Evolutionary conservation across 371 early-diverging fungal species (phyloP).

Genomic region (Mucor irregularis): DNA sequence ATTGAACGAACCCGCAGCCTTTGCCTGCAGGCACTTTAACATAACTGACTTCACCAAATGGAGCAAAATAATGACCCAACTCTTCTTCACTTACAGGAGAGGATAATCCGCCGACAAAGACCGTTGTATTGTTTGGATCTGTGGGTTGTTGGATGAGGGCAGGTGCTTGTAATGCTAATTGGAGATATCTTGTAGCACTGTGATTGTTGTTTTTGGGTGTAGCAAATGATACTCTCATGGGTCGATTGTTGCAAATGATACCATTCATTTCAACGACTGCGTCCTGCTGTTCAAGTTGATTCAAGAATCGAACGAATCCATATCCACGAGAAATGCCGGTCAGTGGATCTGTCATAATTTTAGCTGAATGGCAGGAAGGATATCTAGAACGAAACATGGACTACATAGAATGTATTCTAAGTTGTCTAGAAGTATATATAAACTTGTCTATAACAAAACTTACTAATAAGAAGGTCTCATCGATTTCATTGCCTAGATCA

Average conservation of each 20-base stretch:
- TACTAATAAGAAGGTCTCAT: slow-evolving; percentile 75
- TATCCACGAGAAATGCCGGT: slow-evolving; percentile 76
- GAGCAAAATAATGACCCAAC: slow-evolving; percentile 71
- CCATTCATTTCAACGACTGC: slow-evolving; percentile 81
- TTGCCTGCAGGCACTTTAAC: slow-evolving; percentile 93
- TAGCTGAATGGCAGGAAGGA: slow-evolving; percentile 71
- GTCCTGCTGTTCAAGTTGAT: slow-evolving; percentile 71
- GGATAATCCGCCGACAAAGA: slow-evolving; percentile 91
- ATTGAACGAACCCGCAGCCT: slow-evolving; percentile 95
- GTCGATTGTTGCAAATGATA: slow-evolving; percentile 61
- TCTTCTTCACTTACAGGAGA: slow-evolving; percentile 83
- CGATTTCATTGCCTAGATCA: slow-evolving; percentile 78
- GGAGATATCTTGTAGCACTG: slow-evolving; percentile 18
- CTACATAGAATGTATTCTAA: slow-evolving; percentile 15
- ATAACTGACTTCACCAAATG: slow-evolving; percentile 87
- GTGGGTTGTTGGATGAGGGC: slow-evolving; percentile 46
- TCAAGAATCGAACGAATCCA: slow-evolving; percentile 79
- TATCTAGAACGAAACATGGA: slow-evolving; percentile 57
- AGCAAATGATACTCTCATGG: slow-evolving; percentile 82
- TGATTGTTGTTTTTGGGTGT: slow-evolving; percentile 67
- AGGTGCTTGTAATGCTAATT: slow-evolving; percentile 40
- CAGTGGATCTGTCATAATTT: slow-evolving; percentile 74
- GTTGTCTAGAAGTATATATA: neutral
- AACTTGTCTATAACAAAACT: slow-evolving; percentile 9
- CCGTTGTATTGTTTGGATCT: slow-evolving; percentile 92